A percentile compares a stretch with the other conserved stretches of the same genome.
Evolutionary conservation across 2,329 filamentous ascomycete species (phyloP).

Genomic region (Mollisia scopiformis): DNA sequence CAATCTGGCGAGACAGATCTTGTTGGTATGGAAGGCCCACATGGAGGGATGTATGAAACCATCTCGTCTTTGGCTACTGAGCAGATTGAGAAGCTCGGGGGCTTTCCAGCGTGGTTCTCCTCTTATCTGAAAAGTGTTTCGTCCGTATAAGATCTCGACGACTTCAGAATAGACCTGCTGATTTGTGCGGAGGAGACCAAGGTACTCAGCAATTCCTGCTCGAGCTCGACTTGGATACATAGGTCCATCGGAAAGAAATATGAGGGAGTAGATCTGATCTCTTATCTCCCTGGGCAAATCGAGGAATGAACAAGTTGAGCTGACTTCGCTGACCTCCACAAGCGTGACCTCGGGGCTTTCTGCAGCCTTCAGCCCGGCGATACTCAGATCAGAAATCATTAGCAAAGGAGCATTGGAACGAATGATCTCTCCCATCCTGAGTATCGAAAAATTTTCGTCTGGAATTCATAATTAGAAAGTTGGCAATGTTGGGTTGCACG

Average conservation of each 20-base stretch:
- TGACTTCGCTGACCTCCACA: slow-evolving; percentile 9
- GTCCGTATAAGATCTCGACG: slow-evolving; percentile 20
- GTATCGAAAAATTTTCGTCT: not conserved
- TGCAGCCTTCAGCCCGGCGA: not conserved
- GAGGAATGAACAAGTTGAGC: slow-evolving; percentile 1
- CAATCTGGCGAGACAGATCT: slow-evolving; percentile 18
- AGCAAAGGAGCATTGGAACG: not conserved
- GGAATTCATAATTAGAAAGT: not conserved
- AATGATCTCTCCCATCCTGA: not conserved
- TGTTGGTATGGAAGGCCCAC: not conserved
- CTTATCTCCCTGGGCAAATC: slow-evolving; percentile 23
- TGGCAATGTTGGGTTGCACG: not conserved
- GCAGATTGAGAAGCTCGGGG: slow-evolving; percentile 20
- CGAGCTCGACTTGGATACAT: slow-evolving; percentile 22
- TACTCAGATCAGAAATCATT: too few species aligned
- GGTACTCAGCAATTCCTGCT: slow-evolving; percentile 13
- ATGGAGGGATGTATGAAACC: not conserved
- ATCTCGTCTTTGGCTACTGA: slow-evolving; percentile 13
- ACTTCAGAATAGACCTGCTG: slow-evolving; percentile 22
- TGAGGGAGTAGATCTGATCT: slow-evolving; percentile 23
- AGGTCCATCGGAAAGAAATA: slow-evolving; percentile 12
- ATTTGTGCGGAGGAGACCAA: slow-evolving; percentile 19
- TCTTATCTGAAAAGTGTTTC: slow-evolving; percentile 24
- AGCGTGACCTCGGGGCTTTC: not conserved
- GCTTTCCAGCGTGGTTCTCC: slow-evolving; percentile 17